These are phyloP conservation scores for Antarctomyces pellizariae DNA, from an alignment of 495 filamentous ascomycete genomes.

Conservation along the genomic window DNA sequence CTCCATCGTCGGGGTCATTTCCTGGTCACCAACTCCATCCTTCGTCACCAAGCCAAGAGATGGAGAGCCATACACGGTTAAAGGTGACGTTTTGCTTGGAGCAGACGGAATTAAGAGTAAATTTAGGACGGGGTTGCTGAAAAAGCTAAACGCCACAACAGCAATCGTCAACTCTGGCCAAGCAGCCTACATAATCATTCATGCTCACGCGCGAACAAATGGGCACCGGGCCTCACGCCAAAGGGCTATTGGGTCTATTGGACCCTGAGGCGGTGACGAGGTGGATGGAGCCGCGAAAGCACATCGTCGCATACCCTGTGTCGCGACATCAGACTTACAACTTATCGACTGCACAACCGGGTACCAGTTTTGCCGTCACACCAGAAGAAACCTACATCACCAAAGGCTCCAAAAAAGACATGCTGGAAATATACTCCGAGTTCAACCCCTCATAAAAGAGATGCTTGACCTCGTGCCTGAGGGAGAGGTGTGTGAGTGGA, in stretches of 20 bases:
- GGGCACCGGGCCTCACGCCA: slow-evolving; percentile 28
- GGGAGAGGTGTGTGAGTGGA: slow-evolving; percentile 64
- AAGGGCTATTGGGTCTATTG: slow-evolving; percentile 42
- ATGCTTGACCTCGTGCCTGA: slow-evolving; percentile 63
- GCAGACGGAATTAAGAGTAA: slow-evolving; percentile 51
- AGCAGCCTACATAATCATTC: slow-evolving; percentile 69
- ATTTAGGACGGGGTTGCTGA: slow-evolving; percentile 38
- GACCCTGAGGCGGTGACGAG: slow-evolving; percentile 42
- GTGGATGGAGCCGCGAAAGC: slow-evolving; percentile 55
- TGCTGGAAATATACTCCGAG: slow-evolving; percentile 42
- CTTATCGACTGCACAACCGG: slow-evolving; percentile 50
- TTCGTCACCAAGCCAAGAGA: slow-evolving; percentile 34
- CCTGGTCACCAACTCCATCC: slow-evolving; percentile 27
- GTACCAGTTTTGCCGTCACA: slow-evolving; percentile 45
- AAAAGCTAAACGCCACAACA: slow-evolving; percentile 24
- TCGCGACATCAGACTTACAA: slow-evolving; percentile 57
- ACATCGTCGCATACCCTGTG: slow-evolving; percentile 71
- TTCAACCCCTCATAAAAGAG: slow-evolving; percentile 48
- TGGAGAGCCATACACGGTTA: slow-evolving; percentile 27
- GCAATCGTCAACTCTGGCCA: slow-evolving; percentile 49
- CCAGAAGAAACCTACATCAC: slow-evolving; percentile 60
- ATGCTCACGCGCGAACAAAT: slow-evolving; percentile 50
- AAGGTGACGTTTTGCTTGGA: slow-evolving; percentile 46
- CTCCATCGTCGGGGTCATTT: slow-evolving; percentile 25
- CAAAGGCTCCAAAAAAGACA: slow-evolving; percentile 38